Conservation (phyloP, 2,329 filamentous ascomycete genomes). For the Cordyceps javanica region DNA sequence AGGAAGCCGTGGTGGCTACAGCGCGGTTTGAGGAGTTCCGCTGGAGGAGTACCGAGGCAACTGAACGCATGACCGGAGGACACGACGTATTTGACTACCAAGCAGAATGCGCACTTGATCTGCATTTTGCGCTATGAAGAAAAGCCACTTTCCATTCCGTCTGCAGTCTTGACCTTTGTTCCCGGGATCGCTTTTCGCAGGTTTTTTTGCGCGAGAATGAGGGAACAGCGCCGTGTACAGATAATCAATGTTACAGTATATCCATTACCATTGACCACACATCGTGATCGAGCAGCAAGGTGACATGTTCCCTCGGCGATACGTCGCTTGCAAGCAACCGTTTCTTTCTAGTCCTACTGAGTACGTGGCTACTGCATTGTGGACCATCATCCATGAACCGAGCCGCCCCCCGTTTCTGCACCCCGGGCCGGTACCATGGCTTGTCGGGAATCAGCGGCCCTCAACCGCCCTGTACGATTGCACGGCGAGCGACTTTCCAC, state of each 20-base stretch:
- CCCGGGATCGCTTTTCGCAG: neutral
- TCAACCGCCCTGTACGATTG: too few species aligned
- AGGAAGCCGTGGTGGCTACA: slow-evolving; percentile 85
- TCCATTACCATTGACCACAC: neutral
- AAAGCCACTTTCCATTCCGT: neutral
- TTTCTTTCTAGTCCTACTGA: too few species aligned
- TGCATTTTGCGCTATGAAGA: neutral
- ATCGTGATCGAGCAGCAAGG: neutral
- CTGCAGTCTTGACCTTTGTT: neutral
- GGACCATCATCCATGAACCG: too few species aligned
- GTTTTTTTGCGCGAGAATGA: neutral
- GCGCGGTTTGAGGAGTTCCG: slow-evolving; percentile 61
- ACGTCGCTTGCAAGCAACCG: neutral
- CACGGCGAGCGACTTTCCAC: too few species aligned
- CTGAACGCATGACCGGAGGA: neutral
- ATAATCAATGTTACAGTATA: slow-evolving; percentile 3
- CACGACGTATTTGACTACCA: neutral
- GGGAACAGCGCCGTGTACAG: neutral
- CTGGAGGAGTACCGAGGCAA: slow-evolving; percentile 1
- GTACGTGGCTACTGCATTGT: too few species aligned
- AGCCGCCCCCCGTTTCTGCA: neutral
- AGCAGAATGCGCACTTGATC: neutral
- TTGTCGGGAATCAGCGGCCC: neutral
- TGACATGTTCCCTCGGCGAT: neutral
- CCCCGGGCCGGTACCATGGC: neutral